Conservation (phyloP, 495 filamentous ascomycete species). For the Mycothermus thermophilus region DNA sequence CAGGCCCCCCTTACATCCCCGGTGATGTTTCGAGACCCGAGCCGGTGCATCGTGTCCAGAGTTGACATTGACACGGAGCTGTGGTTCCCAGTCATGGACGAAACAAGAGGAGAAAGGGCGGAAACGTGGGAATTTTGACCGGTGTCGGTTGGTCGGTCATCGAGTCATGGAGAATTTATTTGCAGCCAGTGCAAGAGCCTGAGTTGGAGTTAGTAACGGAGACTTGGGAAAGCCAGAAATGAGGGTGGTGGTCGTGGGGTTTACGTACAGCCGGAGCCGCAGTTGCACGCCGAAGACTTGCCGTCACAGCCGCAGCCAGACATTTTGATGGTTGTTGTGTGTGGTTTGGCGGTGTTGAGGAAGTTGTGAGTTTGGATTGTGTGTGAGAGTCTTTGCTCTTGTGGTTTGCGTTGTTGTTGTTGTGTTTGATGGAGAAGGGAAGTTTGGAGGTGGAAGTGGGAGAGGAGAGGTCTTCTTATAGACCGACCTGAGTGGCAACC, state of each 20-base stretch:
- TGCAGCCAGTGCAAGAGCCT: conserved; percentile 33
- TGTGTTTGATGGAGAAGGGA: conserved; percentile 1
- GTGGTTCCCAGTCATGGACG: neutral
- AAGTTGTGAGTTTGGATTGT: conserved; percentile 6
- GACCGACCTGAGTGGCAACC: neutral
- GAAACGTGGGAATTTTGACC: neutral
- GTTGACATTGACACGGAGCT: neutral
- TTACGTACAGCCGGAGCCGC: conserved; percentile 30
- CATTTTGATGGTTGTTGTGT: conserved; percentile 25
- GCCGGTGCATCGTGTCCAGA: neutral
- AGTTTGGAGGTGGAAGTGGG: neutral
- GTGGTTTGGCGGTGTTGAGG: conserved; percentile 6
- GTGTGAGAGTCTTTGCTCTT: neutral
- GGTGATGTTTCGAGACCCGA: neutral
- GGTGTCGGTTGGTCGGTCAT: neutral
- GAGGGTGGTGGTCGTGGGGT: neutral
- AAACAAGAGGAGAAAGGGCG: neutral
- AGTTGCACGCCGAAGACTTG: conserved; percentile 21
- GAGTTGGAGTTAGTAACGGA: neutral
- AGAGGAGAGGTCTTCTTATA: conserved; percentile 1
- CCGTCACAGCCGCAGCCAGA: conserved; percentile 35
- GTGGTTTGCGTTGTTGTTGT: neutral
- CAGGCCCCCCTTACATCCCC: neutral
- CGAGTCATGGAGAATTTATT: conserved; percentile 2
- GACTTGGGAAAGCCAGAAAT: neutral